Base-by-base conservation (phyloP, 768 basidiomycete species). In the Phanerochaete carnosa region DNA sequence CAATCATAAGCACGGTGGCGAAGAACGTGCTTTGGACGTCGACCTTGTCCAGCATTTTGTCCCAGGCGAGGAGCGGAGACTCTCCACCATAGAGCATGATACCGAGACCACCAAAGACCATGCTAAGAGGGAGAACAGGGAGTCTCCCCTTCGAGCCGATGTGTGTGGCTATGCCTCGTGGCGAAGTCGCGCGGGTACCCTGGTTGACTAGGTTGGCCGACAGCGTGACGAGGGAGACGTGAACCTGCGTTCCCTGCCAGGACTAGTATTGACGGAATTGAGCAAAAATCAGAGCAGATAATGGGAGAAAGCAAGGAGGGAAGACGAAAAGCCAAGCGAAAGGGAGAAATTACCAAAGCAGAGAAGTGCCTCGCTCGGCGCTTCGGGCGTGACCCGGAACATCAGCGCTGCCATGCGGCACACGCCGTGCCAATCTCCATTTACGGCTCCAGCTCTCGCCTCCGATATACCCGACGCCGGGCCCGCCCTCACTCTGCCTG, bases 1-100 rank as follows among this genome's bases (percentile, higher is more conserved):
- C 80, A 68, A 87, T 83, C 73, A 82, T 75, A 68, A 88, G 84
- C 66, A 92, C 81, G 70, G 88, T 76, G 60, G 83, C 79, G 67
- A 85, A 86, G 73, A 93, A 80, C 68, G 90, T 77, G 65, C 88
- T 87, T 75, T 84, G 83, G 70, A 89, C 73, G 71, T 89, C 88
- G 58, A 84, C 79, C 69, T 83, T 84, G 64, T 79, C 78, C 64
- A 82, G 72, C 64, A 86, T 72, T 62, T 80, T 68, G 66, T 76
- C 74, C 65, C 64, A 57, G 32, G 82, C 75, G 68, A 83, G 77
- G 63, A 83, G 76, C 64, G 79, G 72, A 66, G 84, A 75, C 22
- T 83, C 82, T 43, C 77, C 80, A 72, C 80, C 82, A 66, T 85
- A 75, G 47, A 86, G 82, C 72, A 89, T 52, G 28, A 52, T 52